A percentile compares a stretch with the other conserved stretches of the same genome.
These are phyloP conservation scores for Micromonas pusilla DNA, from an alignment of 139 green algal species.

Conservation along the genomic window DNA sequence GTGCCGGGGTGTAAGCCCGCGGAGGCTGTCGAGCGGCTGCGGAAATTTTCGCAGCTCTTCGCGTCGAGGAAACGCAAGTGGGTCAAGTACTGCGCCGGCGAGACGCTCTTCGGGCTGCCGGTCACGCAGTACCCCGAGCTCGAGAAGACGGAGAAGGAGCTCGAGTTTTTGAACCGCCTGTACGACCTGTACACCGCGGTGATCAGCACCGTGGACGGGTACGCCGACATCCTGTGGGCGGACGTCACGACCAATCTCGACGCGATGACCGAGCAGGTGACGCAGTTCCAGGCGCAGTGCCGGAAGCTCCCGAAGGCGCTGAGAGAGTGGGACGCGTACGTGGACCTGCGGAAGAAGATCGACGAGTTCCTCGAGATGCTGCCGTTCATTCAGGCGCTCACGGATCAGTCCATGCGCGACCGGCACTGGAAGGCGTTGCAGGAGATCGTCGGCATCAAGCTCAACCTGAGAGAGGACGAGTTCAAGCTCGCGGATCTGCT, in stretches of 20 bases:
- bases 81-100: constrained; percentile 63
- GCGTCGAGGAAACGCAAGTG: constrained; percentile 40
- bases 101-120: constrained; percentile 78
- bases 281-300: constrained; percentile 46
- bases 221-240: constrained; percentile 62
- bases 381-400: constrained; percentile 74
- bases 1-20: constrained; percentile 31
- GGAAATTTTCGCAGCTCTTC: constrained; percentile 43
- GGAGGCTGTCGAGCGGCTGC: constrained; percentile 35
- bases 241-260: constrained; percentile 69
- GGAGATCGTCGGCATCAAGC: constrained; percentile 60
- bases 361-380: constrained; percentile 69
- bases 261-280: constrained; percentile 52
- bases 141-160: constrained; percentile 52
- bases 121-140: constrained; percentile 66
- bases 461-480: constrained; percentile 66
- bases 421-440: constrained; percentile 73
- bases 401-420: constrained; percentile 63
- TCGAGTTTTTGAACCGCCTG: constrained; percentile 58
- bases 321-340: constrained; percentile 55
- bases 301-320: constrained; percentile 47
- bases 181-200: constrained; percentile 70
- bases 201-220: constrained; percentile 49
- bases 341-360: constrained; percentile 61
- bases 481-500: constrained; percentile 77